A percentile compares a stretch with the other conserved stretches of the same genome.
These are phyloP conservation scores for Brettanomyces sp. DNA, from an alignment of 805 yeast species.

Conservation along the genomic window DNA sequence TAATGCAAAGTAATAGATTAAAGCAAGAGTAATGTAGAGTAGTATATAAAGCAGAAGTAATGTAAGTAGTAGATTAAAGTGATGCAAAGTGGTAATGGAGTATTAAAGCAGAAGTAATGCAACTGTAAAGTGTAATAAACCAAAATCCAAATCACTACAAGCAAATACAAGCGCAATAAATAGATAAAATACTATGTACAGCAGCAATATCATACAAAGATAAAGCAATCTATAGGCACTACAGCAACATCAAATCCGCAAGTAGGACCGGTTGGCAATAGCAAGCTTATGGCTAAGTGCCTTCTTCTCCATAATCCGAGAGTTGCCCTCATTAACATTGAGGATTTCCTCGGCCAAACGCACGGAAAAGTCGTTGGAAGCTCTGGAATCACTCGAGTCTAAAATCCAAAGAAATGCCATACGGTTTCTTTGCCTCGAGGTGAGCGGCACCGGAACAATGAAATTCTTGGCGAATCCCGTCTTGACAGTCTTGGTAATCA, in stretches of 20 bases:
- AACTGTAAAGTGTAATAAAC: no score
- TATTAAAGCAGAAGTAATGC: no score
- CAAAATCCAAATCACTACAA: no score
- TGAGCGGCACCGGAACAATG: slow-evolving; percentile 75
- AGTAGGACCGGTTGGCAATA: slow-evolving; percentile 73
- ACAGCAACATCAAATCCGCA: slow-evolving; percentile 13
- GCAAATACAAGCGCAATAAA: no score
- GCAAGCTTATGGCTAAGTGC: slow-evolving; percentile 79
- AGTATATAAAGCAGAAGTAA: no score
- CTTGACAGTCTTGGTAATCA: slow-evolving; percentile 64
- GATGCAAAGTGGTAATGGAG: no score
- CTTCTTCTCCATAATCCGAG: slow-evolving; percentile 78
- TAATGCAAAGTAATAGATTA: no score
- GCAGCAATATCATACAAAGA: no score
- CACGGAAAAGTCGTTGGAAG: slow-evolving; percentile 73
- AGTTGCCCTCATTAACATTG: slow-evolving; percentile 66
- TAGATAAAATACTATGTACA: no score
- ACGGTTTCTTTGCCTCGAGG: slow-evolving; percentile 73
- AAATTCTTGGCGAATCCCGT: slow-evolving; percentile 82
- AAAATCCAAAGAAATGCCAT: slow-evolving; percentile 86
- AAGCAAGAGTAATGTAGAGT: no score
- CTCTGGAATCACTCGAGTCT: slow-evolving; percentile 74
- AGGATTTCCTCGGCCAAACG: slow-evolving; percentile 86
- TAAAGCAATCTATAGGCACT: no score
- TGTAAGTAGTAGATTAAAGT: no score